Percentiles rank a stretch among this genome's conserved stretches.
Evolutionary conservation across 345 rosid species (phyloP).

Genomic region (Orychophragmus violaceus): DNA sequence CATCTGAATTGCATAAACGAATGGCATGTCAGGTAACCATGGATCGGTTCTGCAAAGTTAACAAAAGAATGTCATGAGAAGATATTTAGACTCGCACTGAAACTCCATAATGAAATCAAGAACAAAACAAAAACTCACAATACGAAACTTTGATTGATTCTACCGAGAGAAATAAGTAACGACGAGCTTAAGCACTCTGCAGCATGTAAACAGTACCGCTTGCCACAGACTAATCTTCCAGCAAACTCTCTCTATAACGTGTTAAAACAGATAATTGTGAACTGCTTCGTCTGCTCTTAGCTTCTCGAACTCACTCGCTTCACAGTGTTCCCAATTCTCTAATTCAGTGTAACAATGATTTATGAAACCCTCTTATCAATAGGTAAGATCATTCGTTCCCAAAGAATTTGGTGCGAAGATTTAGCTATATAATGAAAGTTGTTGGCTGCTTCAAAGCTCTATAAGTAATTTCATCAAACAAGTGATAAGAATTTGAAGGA

Average conservation of each 20-base stretch:
- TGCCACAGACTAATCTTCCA: conserved; percentile 58
- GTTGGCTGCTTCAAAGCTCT: no score
- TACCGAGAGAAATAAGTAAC: no score
- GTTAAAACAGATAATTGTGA: conserved; percentile 52
- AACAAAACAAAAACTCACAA: no score
- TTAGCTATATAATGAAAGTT: no score
- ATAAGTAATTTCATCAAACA: no score
- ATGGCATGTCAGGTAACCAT: conserved; percentile 63
- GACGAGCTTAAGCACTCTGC: no score
- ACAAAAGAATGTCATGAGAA: conserved; percentile 5
- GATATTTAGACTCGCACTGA: conserved; percentile 1
- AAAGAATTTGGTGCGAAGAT: no score
- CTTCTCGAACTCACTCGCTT: no score
- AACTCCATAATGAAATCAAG: no score
- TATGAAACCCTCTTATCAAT: background rate
- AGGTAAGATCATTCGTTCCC: background rate
- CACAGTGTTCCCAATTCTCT: no score
- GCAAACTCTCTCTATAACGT: conserved; percentile 49
- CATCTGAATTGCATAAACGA: conserved; percentile 79
- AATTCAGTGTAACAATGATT: conserved; percentile 21
- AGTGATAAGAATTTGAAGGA: no score
- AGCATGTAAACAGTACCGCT: conserved; percentile 41
- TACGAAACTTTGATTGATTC: no score
- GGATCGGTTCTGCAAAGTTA: conserved; percentile 61
- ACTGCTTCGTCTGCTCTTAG: conserved; percentile 52